Conservation (phyloP, 805 yeast species). For the Sugiyamaella qingdaonensis region DNA sequence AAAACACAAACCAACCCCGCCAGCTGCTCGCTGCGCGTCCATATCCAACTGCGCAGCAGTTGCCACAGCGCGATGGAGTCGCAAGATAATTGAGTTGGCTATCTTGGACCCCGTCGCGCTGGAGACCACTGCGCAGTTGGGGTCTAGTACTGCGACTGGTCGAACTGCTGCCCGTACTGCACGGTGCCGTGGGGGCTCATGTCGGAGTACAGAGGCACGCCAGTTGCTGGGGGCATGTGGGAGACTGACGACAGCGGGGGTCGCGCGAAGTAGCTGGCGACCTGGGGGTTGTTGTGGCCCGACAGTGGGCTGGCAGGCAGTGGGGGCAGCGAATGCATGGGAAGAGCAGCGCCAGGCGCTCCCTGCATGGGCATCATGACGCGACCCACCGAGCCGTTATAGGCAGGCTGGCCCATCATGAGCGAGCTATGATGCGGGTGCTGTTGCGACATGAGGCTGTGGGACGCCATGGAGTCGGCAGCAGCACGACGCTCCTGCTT, state of each 20-base stretch:
- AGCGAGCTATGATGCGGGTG: conserved; percentile 2
- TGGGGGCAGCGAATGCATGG: conserved; percentile 4
- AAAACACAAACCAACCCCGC: too few species aligned
- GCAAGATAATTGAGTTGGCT: too few species aligned
- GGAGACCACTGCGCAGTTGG: too few species aligned
- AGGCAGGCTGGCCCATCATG: background rate
- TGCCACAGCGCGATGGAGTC: too few species aligned
- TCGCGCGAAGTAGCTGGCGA: conserved; percentile 3
- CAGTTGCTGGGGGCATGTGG: background rate
- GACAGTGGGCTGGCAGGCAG: conserved; percentile 1
- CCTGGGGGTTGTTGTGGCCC: background rate
- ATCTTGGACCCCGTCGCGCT: too few species aligned
- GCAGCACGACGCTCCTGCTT: conserved; percentile 33
- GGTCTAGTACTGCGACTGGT: background rate
- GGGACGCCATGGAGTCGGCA: background rate
- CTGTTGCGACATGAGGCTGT: background rate
- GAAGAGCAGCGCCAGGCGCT: background rate
- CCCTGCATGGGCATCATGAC: conserved; percentile 2
- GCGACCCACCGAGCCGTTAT: background rate
- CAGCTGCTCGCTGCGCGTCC: too few species aligned
- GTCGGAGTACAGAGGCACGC: background rate
- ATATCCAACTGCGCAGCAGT: too few species aligned
- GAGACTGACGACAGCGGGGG: background rate
- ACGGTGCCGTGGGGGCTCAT: background rate
- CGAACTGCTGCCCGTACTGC: background rate